Evolutionary conservation across 129 eudicot species (phyloP).

Genomic region (Helianthus annuus): DNA sequence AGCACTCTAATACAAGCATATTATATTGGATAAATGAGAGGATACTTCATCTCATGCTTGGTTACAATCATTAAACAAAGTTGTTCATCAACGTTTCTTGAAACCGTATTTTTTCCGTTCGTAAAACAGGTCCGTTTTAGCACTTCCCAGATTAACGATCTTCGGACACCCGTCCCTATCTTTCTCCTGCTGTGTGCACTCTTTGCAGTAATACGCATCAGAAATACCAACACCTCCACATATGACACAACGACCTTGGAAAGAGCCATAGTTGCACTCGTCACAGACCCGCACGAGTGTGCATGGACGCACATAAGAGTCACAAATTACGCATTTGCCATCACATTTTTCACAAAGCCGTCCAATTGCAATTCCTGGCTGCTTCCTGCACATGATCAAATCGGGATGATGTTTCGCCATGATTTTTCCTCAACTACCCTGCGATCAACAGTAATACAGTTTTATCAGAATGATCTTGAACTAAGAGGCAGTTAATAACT

Average conservation of each 20-base stretch:
- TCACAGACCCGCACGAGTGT: slow-evolving; percentile 54
- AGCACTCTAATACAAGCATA: slow-evolving; percentile 15
- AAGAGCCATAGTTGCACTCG: slow-evolving; percentile 60
- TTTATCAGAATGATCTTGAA: background rate
- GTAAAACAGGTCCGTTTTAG: slow-evolving; percentile 50
- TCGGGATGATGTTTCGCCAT: slow-evolving; percentile 91
- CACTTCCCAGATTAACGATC: slow-evolving; percentile 55
- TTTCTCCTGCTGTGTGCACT: slow-evolving; percentile 60
- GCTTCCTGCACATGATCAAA: slow-evolving; percentile 81
- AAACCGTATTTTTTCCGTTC: slow-evolving; percentile 55
- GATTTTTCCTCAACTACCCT: slow-evolving; percentile 20
- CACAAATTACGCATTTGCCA: slow-evolving; percentile 72
- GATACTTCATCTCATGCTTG: slow-evolving; percentile 12
- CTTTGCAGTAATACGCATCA: slow-evolving; percentile 60
- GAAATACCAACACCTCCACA: slow-evolving; percentile 62
- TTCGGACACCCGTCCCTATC: slow-evolving; percentile 59
- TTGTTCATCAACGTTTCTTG: slow-evolving; percentile 40
- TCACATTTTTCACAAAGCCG: slow-evolving; percentile 74
- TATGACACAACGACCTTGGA: slow-evolving; percentile 49
- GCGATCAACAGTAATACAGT: background rate
- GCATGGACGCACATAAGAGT: slow-evolving; percentile 73
- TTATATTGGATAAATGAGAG: background rate
- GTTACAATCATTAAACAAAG: background rate
- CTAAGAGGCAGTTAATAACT: background rate
- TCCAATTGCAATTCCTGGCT: slow-evolving; percentile 86